Evolutionary conservation across 1,139 yeast genomes (phyloP), one percentile per base, ranked within the genome.

Genomic region (Pichia sp.): DNA sequence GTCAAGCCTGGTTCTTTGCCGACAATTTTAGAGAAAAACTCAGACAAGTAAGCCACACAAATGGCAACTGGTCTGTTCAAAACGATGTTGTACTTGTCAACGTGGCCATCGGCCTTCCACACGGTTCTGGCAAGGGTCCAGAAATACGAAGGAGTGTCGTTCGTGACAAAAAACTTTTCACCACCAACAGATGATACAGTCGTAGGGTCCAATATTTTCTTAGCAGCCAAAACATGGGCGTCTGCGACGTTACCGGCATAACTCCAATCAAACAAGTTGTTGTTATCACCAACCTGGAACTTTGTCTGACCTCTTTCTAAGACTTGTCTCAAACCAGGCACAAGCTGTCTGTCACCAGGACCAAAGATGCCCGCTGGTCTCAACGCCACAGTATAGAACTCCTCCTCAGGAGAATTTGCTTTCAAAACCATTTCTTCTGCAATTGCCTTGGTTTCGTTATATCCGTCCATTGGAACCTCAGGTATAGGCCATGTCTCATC

Each of bases 171-270:
- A 70, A 90, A 93, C 0, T 88, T 81, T 69, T 93, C 88, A 48
- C 99, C 99, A 8, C 89, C 85, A 32, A 93, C 82, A 42, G 67
- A 57, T 1, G 64, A 59, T 23, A 77, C 73, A 1, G 79, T 72
- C 52, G 77, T 74, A 19, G 65, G 64, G 46, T 66, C 66, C 53
- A 90, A 71, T 19, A 92, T 72, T 70, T 84, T 84, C 63, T 86
- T 75, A 2, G 97, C 95, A 1, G 98, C 99, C 54, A 93, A 75
- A 8, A 93, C 90, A 70, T 95, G 99, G 5, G 97, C 86, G 72
- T 90, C 96, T 0, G 99, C 99, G 26, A 95, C 98, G 70, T 95
- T 95, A n/a, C 97, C 98, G n/a, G 87, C 99, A 66, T 90, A 95
- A 0, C 98, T 90, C 87, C 96, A 90, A 69, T 95, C 99, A 66